Conservation (phyloP, 805 yeast species). For the Wickerhamiella vanderwaltii region DNA sequence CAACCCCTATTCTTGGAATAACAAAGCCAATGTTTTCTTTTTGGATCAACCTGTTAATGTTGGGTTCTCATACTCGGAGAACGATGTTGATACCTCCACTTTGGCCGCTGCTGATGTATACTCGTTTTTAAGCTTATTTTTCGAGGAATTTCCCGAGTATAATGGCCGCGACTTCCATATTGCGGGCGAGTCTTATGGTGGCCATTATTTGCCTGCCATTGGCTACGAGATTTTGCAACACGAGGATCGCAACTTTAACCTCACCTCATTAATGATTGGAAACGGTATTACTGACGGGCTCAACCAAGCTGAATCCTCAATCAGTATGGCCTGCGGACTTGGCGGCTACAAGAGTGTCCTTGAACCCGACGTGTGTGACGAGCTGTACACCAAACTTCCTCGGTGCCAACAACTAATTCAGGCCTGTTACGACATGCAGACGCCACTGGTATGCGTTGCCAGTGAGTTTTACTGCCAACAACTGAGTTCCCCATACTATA, state of each 20-base stretch:
- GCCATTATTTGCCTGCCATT: conserved; percentile 88
- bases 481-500: conserved; percentile 67
- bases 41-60: conserved; percentile 93
- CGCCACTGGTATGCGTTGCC: conserved; percentile 80
- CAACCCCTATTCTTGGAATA: conserved; percentile 88
- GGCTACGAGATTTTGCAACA: conserved; percentile 43
- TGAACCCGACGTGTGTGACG: conserved; percentile 65
- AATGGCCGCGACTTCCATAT: conserved; percentile 56
- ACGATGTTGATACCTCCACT: conserved; percentile 16
- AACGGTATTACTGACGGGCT: conserved; percentile 88
- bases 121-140: conserved; percentile 76
- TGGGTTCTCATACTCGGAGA: conserved; percentile 66
- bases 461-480: conserved; percentile 78
- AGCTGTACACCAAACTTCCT: conserved; percentile 54
- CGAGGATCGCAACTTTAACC: conserved; percentile 57
- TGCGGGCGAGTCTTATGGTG: conserved; percentile 95
- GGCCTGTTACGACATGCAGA: conserved; percentile 62
- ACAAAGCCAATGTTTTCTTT: conserved; percentile 82
- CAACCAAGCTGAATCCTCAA: conserved; percentile 65
- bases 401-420: conserved; percentile 69
- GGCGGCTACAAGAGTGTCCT: conserved; percentile 76
- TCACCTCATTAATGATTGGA: conserved; percentile 77
- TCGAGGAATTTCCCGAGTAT: conserved; percentile 75
- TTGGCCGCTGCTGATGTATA: conserved; percentile 86
- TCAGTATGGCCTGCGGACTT: conserved; percentile 89